These are phyloP conservation scores for Nectriaceae sp. DNA, from an alignment of 2,329 filamentous ascomycete genomes.

Conservation along the genomic window DNA sequence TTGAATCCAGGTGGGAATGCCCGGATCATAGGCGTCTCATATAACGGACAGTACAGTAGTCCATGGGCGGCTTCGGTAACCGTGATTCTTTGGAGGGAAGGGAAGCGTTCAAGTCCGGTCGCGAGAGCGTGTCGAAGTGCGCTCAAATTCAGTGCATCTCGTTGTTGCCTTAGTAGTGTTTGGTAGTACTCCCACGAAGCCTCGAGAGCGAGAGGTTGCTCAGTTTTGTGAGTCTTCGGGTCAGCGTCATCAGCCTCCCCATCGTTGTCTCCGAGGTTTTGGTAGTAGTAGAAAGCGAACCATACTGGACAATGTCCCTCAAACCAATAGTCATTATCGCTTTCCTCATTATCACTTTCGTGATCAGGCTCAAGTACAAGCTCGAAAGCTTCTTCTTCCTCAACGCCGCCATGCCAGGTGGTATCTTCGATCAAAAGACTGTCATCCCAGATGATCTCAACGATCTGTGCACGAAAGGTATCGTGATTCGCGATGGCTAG, in stretches of 20 bases:
- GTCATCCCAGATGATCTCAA: constrained; percentile 44
- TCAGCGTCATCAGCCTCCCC: no score
- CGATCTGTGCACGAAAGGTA: constrained; percentile 30
- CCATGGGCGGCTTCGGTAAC: constrained; percentile 44
- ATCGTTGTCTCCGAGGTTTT: not conserved
- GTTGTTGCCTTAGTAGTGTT: constrained; percentile 35
- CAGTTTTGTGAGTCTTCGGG: not conserved
- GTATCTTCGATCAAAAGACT: not conserved
- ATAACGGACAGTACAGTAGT: constrained; percentile 35
- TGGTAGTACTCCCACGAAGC: constrained; percentile 32
- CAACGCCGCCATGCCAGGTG: not conserved
- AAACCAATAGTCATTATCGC: not conserved
- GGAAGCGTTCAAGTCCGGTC: constrained; percentile 36
- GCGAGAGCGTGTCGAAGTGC: constrained; percentile 34
- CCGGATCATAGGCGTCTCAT: constrained; percentile 45
- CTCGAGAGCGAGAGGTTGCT: not conserved
- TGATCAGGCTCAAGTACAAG: not conserved
- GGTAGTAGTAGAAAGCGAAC: no score
- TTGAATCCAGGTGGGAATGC: constrained; percentile 40
- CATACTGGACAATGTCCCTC: not conserved
- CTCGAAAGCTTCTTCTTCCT: no score
- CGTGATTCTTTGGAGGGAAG: constrained; percentile 36
- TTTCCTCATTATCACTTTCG: not conserved
- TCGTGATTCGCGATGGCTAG: constrained; percentile 38
- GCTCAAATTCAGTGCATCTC: constrained; percentile 25